Base-by-base conservation (phyloP, 768 basidiomycete species). In the Mycena floridula region DNA sequence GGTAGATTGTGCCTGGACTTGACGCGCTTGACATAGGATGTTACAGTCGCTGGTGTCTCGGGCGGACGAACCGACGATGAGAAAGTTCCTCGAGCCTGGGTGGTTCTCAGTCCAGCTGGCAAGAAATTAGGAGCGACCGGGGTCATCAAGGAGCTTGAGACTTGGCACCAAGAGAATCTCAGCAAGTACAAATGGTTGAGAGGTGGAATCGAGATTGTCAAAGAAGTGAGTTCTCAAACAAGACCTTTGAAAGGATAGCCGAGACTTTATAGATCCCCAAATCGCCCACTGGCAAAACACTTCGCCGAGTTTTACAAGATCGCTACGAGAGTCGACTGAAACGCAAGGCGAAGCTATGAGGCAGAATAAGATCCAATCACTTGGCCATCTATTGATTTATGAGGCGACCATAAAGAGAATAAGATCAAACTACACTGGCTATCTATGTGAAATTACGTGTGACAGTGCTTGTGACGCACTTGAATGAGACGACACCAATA, bases 161-260 rank as follows among this genome's bases (percentile, higher is more conserved):
- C 50, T 9, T 90, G 85, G 86, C 67, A 76, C 27, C 66, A 73
- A 47, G 66, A 74, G 59, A 72, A 76, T 47, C 59, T 89, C 44
- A 86, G 84, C 64, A 79, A 73, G 57, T 85, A 82, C 54, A 89
- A 90, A 59, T 85, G 84, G 78, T 53, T 89, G 42, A 65, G 83
- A 7, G 88, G 88, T 4, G 88, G 88, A 0, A 72, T 87, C 15
- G 76, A 79, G 49, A 57, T 85, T 18, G 73, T 89, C 5, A 63
- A 73, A 41, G 67, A 81, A 70, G 87, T 83, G 26, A 12, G 76
- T 42, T 38, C 9, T 42, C 18, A 44, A 35, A 16, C 20, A 25
- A 21, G 25, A 25, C 22, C 45, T 46, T 25, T 41, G 35, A 36
- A 9, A 16, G n/a, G n/a, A 25, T 24, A 7, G 18, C 25, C 22